These are phyloP conservation scores for Vigna reflexopilosa DNA, from an alignment of 306 rosid species.

Conservation along the genomic window DNA sequence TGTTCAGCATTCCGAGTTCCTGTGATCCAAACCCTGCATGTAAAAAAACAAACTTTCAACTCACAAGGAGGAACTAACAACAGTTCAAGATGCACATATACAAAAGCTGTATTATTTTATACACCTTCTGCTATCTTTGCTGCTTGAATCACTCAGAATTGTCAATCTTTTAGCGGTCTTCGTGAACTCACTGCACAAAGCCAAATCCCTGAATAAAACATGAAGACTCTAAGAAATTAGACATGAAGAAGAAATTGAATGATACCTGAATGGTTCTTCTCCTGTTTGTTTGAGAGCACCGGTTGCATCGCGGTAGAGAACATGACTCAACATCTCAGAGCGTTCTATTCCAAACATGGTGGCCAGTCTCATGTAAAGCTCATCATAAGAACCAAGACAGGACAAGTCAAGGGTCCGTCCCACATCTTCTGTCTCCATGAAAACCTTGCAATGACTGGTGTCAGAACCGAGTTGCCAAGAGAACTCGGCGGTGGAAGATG, in stretches of 20 bases:
- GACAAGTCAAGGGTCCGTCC: conserved; percentile 87
- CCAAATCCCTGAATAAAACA: conserved; percentile 20
- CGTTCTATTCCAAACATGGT: conserved; percentile 88
- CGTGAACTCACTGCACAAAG: conserved; percentile 76
- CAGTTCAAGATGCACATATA: not conserved
- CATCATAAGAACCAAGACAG: conserved; percentile 76
- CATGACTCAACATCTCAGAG: conserved; percentile 68
- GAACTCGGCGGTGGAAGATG: conserved; percentile 57
- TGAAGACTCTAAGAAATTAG: not conserved
- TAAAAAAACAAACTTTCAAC: conserved; percentile 16
- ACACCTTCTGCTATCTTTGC: conserved; percentile 67
- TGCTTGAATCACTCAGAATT: conserved; percentile 63
- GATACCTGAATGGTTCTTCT: conserved; percentile 88
- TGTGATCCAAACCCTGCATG: conserved; percentile 66
- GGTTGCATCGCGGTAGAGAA: conserved; percentile 75
- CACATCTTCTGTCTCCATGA: conserved; percentile 92
- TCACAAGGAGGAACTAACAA: conserved; percentile 21
- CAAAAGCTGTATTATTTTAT: not conserved
- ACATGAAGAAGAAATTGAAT: not conserved
- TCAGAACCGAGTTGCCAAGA: conserved; percentile 70
- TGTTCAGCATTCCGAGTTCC: conserved; percentile 68
- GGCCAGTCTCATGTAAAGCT: conserved; percentile 72
- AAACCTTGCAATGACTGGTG: conserved; percentile 90
- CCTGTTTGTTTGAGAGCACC: conserved; percentile 85
- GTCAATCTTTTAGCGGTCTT: conserved; percentile 84